Evolutionary conservation across 1,284 basidiomycete species (phyloP), one percentile per base, ranked within the genome.

Genomic region (Xerocomus minutiporus): DNA sequence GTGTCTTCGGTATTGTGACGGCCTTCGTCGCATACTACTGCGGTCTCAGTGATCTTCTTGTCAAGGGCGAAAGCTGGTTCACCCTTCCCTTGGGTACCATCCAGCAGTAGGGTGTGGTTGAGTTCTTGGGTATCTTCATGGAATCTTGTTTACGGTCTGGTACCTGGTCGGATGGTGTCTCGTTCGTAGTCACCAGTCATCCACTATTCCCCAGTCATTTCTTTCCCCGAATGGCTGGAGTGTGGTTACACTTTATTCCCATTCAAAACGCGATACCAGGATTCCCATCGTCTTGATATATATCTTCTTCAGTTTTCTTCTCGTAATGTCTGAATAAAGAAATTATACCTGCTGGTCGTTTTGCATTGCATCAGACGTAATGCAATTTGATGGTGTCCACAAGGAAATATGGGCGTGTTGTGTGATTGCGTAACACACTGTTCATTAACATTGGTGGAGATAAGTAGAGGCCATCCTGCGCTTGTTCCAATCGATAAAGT

Each of bases 11-110:
- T 31, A 75, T 85, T 51, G 57, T 84, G 51, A 86, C 87, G 20
- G 84, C 84, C 0, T 66, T 80, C 56, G 67, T 87, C 59, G 88
- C 86, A 15, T 88, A 80, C 72, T 88, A 88, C 64, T 74, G 77
- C 45, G 87, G 80, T 41, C 69, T 82, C n/a, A 77, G 78, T 25
- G 81, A 86, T 52, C 67, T 89, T 45, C 74, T 86, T 46, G 73
- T 72, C 23, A 72, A 73, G n/a, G 79, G 81, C 39, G 72, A 75
- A 59, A 71, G 75, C 32, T 73, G 73, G 62, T 73, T 81, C 62
- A 67, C 61, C 5, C 72, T 86, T 23, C 85, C 85, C 0, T 57
- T 79, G 48, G 81, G 81, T n/a, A 20, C 2, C 2, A 69, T 73
- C 49, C 56, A 57, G n/a, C 17, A 38, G 48, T 57, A 60, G 44